Percentiles rank a stretch among this genome's conserved stretches.
Evolutionary conservation across 2,329 filamentous ascomycete genomes (phyloP).

Genomic region (Aspergillus quadricinctus): DNA sequence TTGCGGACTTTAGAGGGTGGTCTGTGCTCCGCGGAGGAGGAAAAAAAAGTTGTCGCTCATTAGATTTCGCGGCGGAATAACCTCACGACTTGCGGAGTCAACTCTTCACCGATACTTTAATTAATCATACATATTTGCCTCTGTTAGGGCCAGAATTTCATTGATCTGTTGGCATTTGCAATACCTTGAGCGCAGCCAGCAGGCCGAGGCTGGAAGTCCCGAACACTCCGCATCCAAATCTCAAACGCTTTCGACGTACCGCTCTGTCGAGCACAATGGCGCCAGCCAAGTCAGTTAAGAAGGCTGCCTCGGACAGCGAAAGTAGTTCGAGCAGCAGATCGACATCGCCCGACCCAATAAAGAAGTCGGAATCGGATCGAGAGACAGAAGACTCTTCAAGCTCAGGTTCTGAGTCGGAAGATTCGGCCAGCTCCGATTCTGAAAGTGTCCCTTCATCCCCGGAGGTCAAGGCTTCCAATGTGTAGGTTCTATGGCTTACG

Average conservation of each 20-base stretch:
- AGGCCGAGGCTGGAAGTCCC: neutral
- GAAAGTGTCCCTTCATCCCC: neutral
- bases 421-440: conserved; percentile 13
- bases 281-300: conserved; percentile 3
- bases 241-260: neutral
- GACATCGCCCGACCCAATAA: conserved; percentile 21
- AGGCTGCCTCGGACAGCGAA: conserved; percentile 17
- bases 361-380: conserved; percentile 17
- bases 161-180: neutral
- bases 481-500: neutral
- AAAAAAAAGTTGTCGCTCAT: conserved; percentile 33
- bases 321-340: conserved; percentile 25
- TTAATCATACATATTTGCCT: neutral
- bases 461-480: conserved; percentile 9
- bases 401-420: conserved; percentile 16
- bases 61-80: conserved; percentile 5
- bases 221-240: conserved; percentile 8
- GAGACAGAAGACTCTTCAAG: conserved; percentile 15
- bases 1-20: conserved; percentile 28
- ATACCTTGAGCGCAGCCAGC: neutral
- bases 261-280: conserved; percentile 17
- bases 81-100: conserved; percentile 5
- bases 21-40: conserved; percentile 39
- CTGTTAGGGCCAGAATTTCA: neutral
- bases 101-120: neutral